Evolutionary conservation across 202 grass and related monocot species (phyloP), one percentile per base, ranked within the genome.

Genomic region (Eragrostis tef): DNA sequence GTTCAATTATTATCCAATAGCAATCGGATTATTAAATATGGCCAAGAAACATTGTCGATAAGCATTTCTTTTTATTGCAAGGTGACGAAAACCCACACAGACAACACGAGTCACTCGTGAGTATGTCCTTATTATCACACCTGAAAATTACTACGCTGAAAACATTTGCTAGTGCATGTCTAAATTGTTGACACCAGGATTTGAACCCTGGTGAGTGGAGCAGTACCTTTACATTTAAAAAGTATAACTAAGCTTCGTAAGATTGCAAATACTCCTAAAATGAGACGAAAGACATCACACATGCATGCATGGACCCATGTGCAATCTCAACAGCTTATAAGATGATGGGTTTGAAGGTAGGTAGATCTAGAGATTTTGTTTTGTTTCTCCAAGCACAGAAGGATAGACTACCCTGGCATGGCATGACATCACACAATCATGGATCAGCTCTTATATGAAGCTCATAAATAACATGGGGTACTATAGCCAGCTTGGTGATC

Each of bases 281-380:
- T 26, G 11, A 53, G 7, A 72, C 19, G 47, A 56, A 79, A 47
- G 14, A 61, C 52, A 72, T 3, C 73, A 78, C 57, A 53, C 56
- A 59, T 72, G 71, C 20, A 60, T 74, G 71, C 39, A 46, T 71
- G 42, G 66, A 24, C 67, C 79, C 83, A 89, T 86, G 83, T 83
- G 79, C 79, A 24, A 74, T 82, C 61, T 63, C 47, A 49, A 71
- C 54, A 70, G 13, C 34, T 71, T 2, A 12, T 61, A 27, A 76
- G 64, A 15, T 39, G 48, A 79, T 17, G 43, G 11, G 44, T 26
- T 63, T 61, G 64, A 29, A 61, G 59, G 79, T 68, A 71, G 72
- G 72, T 82, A 77, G 87, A 89, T 89, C 87, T 74, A 66, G 44
- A 52, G 68, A 54, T 47, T 86, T 89, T 89, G 87, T 82, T 79